Evolutionary conservation across 345 rosid species (phyloP).

Genomic region (Pistacia vera): DNA sequence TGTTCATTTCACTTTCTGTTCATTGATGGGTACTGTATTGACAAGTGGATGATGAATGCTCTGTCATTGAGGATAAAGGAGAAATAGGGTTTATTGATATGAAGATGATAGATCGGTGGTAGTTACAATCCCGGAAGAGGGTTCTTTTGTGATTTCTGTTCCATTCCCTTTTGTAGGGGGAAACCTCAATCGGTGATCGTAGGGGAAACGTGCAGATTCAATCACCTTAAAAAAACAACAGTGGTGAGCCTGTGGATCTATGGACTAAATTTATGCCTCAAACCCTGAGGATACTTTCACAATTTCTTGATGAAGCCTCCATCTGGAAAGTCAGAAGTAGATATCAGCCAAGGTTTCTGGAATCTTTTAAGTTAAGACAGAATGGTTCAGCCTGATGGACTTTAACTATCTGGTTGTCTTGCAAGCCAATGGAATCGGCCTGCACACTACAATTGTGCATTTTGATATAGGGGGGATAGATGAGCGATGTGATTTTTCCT

Average conservation of each 20-base stretch:
- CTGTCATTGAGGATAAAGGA: constrained; percentile 75
- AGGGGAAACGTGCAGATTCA: constrained; percentile 60
- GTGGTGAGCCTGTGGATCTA: constrained; percentile 51
- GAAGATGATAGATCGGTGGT: constrained; percentile 55
- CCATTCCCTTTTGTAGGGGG: constrained; percentile 69
- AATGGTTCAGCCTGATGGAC: constrained; percentile 67
- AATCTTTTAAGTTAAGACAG: constrained; percentile 57
- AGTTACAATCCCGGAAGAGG: constrained; percentile 55
- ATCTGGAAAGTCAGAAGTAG: constrained; percentile 19
- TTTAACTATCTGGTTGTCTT: constrained; percentile 73
- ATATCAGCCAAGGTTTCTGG: constrained; percentile 35
- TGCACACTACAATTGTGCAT: constrained; percentile 64
- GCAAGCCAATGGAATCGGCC: constrained; percentile 71
- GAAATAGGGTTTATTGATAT: constrained; percentile 72
- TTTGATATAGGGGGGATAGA: constrained; percentile 49
- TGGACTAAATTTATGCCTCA: constrained; percentile 74
- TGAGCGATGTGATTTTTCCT: constrained; percentile 69
- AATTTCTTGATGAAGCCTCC: constrained; percentile 80
- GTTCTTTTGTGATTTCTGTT: constrained; percentile 57
- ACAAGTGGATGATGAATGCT: constrained; percentile 63
- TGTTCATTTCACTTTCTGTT: background rate
- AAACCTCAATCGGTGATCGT: constrained; percentile 62
- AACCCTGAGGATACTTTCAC: constrained; percentile 59
- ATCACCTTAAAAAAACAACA: constrained; percentile 63
- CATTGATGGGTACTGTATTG: constrained; percentile 50